Percentiles rank a stretch among this genome's conserved stretches.
Conservation (phyloP, 2,329 filamentous ascomycete genomes). For the Mycosphaerella arachidis region DNA sequence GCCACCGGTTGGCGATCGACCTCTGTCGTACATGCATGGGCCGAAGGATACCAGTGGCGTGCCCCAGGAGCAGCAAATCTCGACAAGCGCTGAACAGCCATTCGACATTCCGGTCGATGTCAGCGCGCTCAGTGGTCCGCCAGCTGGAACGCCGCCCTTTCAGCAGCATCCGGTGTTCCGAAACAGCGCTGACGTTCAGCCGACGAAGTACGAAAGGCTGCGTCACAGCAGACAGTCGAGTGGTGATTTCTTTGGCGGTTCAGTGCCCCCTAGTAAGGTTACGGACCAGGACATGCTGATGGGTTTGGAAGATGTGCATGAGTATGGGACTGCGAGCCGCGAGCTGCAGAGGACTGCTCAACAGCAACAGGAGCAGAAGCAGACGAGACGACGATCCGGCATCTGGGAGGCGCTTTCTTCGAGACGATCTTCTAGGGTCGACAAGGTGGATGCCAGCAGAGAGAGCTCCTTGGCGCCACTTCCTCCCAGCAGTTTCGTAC, state of each 20-base stretch:
- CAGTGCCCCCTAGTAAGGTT: slow-evolving; percentile 12
- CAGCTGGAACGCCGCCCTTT: slow-evolving; percentile 22
- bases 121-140: slow-evolving; percentile 21
- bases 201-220: slow-evolving; percentile 23
- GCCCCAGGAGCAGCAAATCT: slow-evolving; percentile 15
- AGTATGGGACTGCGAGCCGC: not conserved
- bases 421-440: slow-evolving; percentile 13
- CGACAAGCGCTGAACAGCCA: slow-evolving; percentile 5
- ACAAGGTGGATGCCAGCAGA: slow-evolving; percentile 7
- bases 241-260: slow-evolving; percentile 6
- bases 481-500: not conserved
- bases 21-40: slow-evolving; percentile 29
- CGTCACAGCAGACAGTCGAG: slow-evolving; percentile 10
- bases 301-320: slow-evolving; percentile 17
- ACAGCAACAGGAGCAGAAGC: slow-evolving; percentile 11
- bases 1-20: slow-evolving; percentile 17
- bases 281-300: slow-evolving; percentile 14
- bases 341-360: not conserved
- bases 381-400: slow-evolving; percentile 15
- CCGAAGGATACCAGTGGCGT: slow-evolving; percentile 18
- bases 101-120: slow-evolving; percentile 15
- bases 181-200: slow-evolving; percentile 15
- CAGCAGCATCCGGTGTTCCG: slow-evolving; percentile 24
- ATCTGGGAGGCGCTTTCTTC: slow-evolving; percentile 22
- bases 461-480: slow-evolving; percentile 6